phyloP scores from a whole-genome alignment of 306 rosid species.

The Quercus variabilis region DNA sequence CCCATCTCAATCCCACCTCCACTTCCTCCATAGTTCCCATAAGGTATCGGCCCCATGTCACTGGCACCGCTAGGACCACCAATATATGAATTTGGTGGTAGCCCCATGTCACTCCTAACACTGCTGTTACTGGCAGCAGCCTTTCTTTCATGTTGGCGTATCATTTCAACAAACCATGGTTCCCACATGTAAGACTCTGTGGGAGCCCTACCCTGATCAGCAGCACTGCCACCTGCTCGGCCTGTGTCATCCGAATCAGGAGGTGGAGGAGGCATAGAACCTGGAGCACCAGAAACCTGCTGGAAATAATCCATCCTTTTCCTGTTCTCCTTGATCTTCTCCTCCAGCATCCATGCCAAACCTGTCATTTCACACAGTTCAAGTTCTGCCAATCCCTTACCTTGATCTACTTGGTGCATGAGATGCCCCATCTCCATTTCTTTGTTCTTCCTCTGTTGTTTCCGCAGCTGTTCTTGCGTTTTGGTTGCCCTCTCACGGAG shows the following conservation, averaged over 20 bases:
- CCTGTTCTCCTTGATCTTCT: conserved; percentile 2
- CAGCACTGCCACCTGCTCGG: neutral
- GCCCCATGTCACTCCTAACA: neutral
- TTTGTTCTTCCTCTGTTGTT: conserved; percentile 14
- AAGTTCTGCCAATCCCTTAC: conserved; percentile 14
- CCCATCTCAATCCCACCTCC: neutral
- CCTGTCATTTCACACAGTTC: neutral
- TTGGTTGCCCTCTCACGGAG: conserved; percentile 24
- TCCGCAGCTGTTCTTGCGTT: conserved; percentile 17
- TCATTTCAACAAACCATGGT: conserved; percentile 24
- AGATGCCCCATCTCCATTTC: conserved; percentile 17
- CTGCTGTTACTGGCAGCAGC: neutral
- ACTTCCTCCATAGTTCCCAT: neutral
- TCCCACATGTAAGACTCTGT: neutral
- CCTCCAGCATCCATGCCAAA: conserved; percentile 11
- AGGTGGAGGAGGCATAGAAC: neutral
- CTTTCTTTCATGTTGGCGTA: neutral
- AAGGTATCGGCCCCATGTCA: neutral
- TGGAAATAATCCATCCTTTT: conserved; percentile 1
- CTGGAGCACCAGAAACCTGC: conserved; percentile 1
- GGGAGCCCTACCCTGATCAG: neutral
- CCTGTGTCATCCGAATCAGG: neutral
- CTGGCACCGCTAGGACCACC: neutral
- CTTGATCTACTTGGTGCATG: conserved; percentile 21
- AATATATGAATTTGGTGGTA: neutral